phyloP scores from a whole-genome alignment of 2,329 filamentous ascomycete species.

The Neospermospora avenae region DNA sequence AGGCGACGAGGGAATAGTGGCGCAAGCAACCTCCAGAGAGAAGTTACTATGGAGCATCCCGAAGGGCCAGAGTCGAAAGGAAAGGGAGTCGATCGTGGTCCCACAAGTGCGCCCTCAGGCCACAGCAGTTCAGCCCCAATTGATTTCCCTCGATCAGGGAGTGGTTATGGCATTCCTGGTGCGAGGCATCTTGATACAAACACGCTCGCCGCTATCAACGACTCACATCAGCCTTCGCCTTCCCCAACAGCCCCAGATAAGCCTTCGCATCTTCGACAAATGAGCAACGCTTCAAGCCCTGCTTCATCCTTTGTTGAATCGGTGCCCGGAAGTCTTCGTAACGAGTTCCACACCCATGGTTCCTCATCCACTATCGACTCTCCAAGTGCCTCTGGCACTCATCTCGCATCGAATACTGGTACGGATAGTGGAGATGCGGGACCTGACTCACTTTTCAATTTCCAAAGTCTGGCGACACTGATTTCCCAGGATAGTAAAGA shows the following conservation, averaged over 20 bases:
- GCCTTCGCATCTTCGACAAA: conserved; percentile 72
- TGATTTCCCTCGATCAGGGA: conserved; percentile 20
- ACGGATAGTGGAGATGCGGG: conserved; percentile 50
- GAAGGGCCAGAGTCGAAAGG: conserved; percentile 51
- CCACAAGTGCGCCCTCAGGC: conserved; percentile 3
- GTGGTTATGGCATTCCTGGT: conserved; percentile 21
- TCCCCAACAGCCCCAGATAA: conserved; percentile 50
- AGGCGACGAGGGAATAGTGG: conserved; percentile 57
- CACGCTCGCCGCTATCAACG: conserved; percentile 20
- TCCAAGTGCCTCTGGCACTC: conserved; percentile 53
- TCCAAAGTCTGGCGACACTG: conserved; percentile 80
- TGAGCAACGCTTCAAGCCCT: conserved; percentile 83
- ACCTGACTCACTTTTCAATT: conserved; percentile 85
- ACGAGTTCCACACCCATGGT: conserved; percentile 35
- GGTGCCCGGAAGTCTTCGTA: conserved; percentile 44
- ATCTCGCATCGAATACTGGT: conserved; percentile 41
- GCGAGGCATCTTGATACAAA: conserved; percentile 25
- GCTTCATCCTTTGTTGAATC: conserved; percentile 75
- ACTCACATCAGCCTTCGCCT: conserved; percentile 45
- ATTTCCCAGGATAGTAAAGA: conserved; percentile 62
- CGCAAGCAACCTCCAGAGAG: conserved; percentile 56
- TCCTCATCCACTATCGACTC: conserved; percentile 47
- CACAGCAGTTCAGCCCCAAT: conserved; percentile 20
- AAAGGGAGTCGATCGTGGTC: conserved; percentile 62
- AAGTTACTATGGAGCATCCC: conserved; percentile 49